Evolutionary conservation across 257 asterid species (phyloP), one percentile per base, ranked within the genome.

Genomic region (Echium plantagineum): DNA sequence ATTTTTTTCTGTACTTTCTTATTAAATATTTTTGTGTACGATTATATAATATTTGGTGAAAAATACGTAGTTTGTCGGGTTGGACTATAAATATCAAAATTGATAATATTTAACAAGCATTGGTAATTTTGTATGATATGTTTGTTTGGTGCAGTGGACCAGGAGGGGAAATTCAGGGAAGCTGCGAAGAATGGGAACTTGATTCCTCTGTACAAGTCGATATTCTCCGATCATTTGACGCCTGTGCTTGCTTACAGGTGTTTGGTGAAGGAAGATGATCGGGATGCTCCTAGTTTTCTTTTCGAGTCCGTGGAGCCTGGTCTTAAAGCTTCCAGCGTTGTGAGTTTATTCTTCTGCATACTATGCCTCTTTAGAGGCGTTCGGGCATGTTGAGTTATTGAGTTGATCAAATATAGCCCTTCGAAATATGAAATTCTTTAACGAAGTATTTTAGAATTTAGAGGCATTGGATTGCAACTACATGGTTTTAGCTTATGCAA

Each of bases 271-370:
- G 96, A 90, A 72, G 97, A 90, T 66, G 94, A 86, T 71, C 75
- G 97, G 71, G 97, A 90, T n/a, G 96, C 97, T 58, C 96, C 97
- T 15, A 90, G 97, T 78, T 90, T 90, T 71, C 85, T 90, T 52
- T 90, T 81, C 47, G 97, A 87, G 83, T 86, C 96, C 2, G 97
- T 84, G 57, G 94, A 84, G 72, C 86, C 94, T 12, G 97, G 96
- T 58, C 75, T 77, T 26, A 78, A 84, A 72, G 90, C 70, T 62
- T 90, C 97, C 59, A 83, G 63, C 46, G 81, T 90, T 21, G 97
- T 89, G 84, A 77, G 93, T 57, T 58, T 52, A 3, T 22, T 47
- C 5, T 63, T 59, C 31, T 63, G 35, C 15, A 38, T 8, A 24
- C 3, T 24, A 24, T 24, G 26, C 26, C 26, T 24, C 26, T 24